phyloP scores from a whole-genome alignment of 83 land plant genomes.

The Thuja plicata region DNA sequence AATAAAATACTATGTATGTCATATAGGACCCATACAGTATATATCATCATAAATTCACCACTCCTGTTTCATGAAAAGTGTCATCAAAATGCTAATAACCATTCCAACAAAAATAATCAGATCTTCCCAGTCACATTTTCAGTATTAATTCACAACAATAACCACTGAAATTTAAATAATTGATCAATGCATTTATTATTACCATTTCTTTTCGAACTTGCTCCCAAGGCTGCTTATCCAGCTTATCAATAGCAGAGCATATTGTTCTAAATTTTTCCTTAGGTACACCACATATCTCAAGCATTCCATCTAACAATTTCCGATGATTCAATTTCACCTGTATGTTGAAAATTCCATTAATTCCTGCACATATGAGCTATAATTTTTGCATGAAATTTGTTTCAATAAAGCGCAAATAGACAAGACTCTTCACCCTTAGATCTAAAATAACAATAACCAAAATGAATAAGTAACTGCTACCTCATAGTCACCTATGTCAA shows the following conservation, averaged over 20 bases:
- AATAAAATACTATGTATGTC: not conserved
- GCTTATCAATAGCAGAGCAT: constrained; percentile 91
- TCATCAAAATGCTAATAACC: not conserved
- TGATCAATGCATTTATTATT: not conserved
- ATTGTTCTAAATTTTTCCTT: constrained; percentile 76
- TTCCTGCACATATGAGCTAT: not conserved
- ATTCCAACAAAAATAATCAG: not conserved
- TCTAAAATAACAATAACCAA: not conserved
- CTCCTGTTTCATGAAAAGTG: not conserved
- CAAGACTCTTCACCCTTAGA: constrained; percentile 4
- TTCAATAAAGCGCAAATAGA: not conserved
- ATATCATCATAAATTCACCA: too few relatives aligned
- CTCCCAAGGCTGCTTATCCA: constrained; percentile 81
- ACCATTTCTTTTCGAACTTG: constrained; percentile 82
- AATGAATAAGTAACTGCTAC: constrained; percentile 29
- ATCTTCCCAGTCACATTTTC: not conserved
- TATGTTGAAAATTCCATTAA: not conserved
- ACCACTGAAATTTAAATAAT: not conserved
- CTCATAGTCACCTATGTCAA: constrained; percentile 85
- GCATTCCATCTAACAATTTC: constrained; percentile 82
- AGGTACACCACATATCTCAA: constrained; percentile 87
- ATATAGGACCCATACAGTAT: too few relatives aligned
- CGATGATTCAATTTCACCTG: constrained; percentile 92
- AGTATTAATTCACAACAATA: not conserved
- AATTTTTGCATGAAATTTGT: not conserved